Base-by-base conservation (phyloP, 1,284 basidiomycete genomes). In the Sporisorium scitamineum region DNA sequence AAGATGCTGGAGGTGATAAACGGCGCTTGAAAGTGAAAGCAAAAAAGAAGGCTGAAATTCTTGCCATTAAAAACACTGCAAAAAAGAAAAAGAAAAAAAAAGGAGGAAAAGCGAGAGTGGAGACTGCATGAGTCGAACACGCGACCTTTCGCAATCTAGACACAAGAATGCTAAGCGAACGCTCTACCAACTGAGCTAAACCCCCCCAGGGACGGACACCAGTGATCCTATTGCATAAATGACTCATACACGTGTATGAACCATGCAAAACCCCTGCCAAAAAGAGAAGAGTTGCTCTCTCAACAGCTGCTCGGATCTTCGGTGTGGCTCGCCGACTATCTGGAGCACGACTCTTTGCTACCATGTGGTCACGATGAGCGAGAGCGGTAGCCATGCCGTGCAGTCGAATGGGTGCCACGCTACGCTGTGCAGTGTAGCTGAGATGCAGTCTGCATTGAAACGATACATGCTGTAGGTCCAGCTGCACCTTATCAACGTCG, bases 101-200 rank as follows among this genome's bases (percentile, higher is more conserved):
- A 10, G 5, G 5, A 39, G 52, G 56, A 20, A 55, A 61, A 56
- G 8, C 14, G 11, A 27, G 20, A 50, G 14, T 76, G 72, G 72
- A 76, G 72, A 76, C 72, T 76, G 72, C 72, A 76, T 76, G 72
- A 76, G 63, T 75, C 72, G 72, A 75, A 75, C 72, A 75, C 72
- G 72, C 72, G 72, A 70, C 72, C 67, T 70, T 75, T 75, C 72
- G 68, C 72, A 75, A 47, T 9, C 66, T 66, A 70, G 66, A 54
- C 62, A 60, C 22, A 10, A 27, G 29, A 32, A 55, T 74, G 72
- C 72, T 75, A 75, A 75, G 72, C 72, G 72, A 75, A 75, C 68
- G 72, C 72, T 75, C 72, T 75, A 75, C 72, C 72, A 75, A 75
- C 72, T 75, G 72, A 75, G 72, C 72, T 75, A 75, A 75, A 75